Percentiles rank a stretch among this genome's conserved stretches.
phyloP scores from a whole-genome alignment of 2,329 filamentous ascomycete genomes.

The Diaporthe velutina region DNA sequence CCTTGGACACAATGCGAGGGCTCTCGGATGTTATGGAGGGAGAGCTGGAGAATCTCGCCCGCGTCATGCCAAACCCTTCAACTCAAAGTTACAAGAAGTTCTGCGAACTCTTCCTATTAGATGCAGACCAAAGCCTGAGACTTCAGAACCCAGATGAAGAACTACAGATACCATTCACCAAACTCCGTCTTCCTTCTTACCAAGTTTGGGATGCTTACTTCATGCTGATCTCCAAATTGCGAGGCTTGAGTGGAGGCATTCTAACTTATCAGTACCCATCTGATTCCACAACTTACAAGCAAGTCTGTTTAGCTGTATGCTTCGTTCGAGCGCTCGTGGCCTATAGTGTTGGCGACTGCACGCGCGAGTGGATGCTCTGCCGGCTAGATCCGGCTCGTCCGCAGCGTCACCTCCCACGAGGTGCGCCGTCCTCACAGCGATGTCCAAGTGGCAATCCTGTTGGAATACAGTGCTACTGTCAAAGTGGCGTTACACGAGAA shows the following conservation, averaged over 20 bases:
- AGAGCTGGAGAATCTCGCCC: not conserved
- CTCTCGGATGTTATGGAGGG: not conserved
- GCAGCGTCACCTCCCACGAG: not conserved
- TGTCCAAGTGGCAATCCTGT: constrained; percentile 12
- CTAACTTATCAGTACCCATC: not conserved
- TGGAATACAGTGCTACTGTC: not conserved
- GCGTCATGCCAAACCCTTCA: not conserved
- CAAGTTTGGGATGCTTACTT: not conserved
- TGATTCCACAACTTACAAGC: not conserved
- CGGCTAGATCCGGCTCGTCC: not conserved
- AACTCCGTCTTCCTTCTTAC: not conserved
- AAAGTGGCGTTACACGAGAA: not conserved
- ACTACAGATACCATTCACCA: not conserved
- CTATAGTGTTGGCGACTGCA: not conserved
- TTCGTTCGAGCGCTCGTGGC: not conserved
- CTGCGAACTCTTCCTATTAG: constrained; percentile 1
- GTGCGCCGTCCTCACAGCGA: not conserved
- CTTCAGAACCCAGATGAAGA: not conserved
- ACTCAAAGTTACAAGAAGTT: not conserved
- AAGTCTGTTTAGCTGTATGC: not conserved
- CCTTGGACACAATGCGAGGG: not conserved
- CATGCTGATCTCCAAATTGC: not conserved
- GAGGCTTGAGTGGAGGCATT: not conserved
- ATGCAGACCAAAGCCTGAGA: not conserved
- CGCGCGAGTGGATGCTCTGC: not conserved